phyloP scores from a whole-genome alignment of 768 basidiomycete genomes.

The Amanita exitialis region DNA sequence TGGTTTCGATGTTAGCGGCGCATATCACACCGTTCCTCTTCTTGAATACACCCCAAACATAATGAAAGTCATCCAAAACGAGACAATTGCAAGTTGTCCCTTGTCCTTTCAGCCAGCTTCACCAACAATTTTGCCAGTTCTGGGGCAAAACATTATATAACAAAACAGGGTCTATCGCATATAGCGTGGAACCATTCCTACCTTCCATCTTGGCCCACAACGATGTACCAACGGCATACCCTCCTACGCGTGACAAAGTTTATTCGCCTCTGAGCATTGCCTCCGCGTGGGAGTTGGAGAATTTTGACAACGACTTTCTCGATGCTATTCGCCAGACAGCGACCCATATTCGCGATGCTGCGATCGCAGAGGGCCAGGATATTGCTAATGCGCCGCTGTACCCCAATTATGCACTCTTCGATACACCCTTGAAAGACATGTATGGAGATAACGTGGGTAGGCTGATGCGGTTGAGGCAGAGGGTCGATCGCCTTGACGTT shows the following conservation, averaged over 20 bases:
- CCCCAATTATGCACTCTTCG: constrained; percentile 36
- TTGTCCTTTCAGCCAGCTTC: neutral
- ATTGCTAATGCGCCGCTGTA: constrained; percentile 19
- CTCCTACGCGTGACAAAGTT: constrained; percentile 18
- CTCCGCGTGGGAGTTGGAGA: constrained; percentile 12
- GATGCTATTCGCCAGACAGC: constrained; percentile 24
- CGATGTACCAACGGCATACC: constrained; percentile 31
- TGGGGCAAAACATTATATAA: neutral
- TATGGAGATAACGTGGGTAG: constrained; percentile 29
- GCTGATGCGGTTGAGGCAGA: constrained; percentile 23
- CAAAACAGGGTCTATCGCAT: constrained; percentile 13
- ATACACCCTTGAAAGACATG: constrained; percentile 31
- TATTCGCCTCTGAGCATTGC: constrained; percentile 19
- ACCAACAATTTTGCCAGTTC: neutral
- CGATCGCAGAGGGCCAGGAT: constrained; percentile 20
- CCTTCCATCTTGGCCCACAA: constrained; percentile 27
- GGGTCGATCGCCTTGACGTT: constrained; percentile 35
- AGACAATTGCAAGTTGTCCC: constrained; percentile 19
- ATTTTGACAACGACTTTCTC: constrained; percentile 18
- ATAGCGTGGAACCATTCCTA: constrained; percentile 36
- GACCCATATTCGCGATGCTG: constrained; percentile 22
- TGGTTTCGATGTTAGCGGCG: constrained; percentile 9
- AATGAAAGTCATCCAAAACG: constrained; percentile 23
- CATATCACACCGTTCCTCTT: constrained; percentile 28
- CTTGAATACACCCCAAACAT: constrained; percentile 18